Evolutionary conservation across 2,329 filamentous ascomycete species (phyloP).

Genomic region (Dactylellina leptospora): DNA sequence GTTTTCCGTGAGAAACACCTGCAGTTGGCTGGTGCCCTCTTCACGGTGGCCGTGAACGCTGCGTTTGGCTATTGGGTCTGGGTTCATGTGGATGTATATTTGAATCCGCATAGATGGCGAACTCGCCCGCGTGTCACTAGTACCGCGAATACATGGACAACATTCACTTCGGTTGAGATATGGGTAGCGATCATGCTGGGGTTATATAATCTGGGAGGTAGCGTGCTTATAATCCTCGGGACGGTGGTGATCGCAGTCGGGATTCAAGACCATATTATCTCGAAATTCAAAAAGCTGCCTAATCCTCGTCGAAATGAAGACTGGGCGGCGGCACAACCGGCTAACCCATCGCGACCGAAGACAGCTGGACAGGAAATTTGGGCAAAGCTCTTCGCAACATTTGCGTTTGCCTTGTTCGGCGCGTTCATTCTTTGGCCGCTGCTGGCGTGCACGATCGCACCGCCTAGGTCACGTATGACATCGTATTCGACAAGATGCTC

Average conservation of each 20-base stretch:
- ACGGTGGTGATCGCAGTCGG: not conserved
- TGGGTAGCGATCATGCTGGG: constrained; percentile 44
- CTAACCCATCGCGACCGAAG: not conserved
- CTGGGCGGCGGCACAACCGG: not conserved
- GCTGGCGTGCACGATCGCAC: constrained; percentile 20
- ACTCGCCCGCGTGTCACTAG: constrained; percentile 2
- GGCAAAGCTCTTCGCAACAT: not conserved
- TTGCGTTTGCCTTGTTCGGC: not conserved
- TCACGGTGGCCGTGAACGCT: constrained; percentile 29
- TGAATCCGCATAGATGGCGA: constrained; percentile 35
- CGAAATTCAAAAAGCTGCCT: not conserved
- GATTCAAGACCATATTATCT: not conserved
- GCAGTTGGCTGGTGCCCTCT: not conserved
- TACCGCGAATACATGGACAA: not conserved
- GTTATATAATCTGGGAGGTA: constrained; percentile 21
- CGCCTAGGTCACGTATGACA: constrained; percentile 8
- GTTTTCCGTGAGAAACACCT: not conserved
- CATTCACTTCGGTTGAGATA: constrained; percentile 27
- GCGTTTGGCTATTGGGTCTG: constrained; percentile 33
- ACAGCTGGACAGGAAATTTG: too few relatives aligned
- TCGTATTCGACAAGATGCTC: constrained; percentile 17
- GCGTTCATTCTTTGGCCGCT: constrained; percentile 20
- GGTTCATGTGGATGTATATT: constrained; percentile 18
- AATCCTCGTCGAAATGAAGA: too few relatives aligned
- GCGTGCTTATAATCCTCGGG: not conserved